These are phyloP conservation scores for Aspergillus quadricinctus DNA, from an alignment of 2,329 filamentous ascomycete genomes.

Conservation along the genomic window DNA sequence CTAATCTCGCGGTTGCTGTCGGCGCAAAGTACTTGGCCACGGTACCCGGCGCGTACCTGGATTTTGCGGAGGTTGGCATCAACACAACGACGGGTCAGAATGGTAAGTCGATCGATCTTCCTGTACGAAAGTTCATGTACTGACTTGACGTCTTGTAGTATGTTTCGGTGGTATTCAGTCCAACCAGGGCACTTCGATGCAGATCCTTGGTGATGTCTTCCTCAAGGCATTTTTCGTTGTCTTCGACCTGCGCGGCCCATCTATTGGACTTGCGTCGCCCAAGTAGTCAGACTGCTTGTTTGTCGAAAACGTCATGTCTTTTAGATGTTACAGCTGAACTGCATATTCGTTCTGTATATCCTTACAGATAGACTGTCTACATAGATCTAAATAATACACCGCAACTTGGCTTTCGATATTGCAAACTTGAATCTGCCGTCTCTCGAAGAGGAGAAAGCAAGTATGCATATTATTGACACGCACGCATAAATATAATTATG, in stretches of 20 bases:
- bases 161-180: constrained; percentile 60
- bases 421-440: background rate
- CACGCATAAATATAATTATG: background rate
- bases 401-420: background rate
- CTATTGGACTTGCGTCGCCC: constrained; percentile 50
- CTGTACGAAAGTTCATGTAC: background rate
- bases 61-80: constrained; percentile 50
- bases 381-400: background rate
- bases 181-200: constrained; percentile 51
- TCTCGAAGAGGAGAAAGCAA: background rate
- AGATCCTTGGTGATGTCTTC: constrained; percentile 59
- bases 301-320: background rate
- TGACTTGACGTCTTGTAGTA: constrained; percentile 29
- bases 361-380: background rate
- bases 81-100: constrained; percentile 38
- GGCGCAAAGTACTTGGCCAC: constrained; percentile 47
- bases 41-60: constrained; percentile 53
- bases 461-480: background rate
- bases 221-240: constrained; percentile 59
- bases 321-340: background rate
- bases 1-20: constrained; percentile 54
- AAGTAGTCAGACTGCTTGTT: constrained; percentile 2
- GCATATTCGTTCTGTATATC: background rate
- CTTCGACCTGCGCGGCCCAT: constrained; percentile 49
- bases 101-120: constrained; percentile 29